Evolutionary conservation across 2,329 filamentous ascomycete species (phyloP).

Genomic region (Fusarium setosum): DNA sequence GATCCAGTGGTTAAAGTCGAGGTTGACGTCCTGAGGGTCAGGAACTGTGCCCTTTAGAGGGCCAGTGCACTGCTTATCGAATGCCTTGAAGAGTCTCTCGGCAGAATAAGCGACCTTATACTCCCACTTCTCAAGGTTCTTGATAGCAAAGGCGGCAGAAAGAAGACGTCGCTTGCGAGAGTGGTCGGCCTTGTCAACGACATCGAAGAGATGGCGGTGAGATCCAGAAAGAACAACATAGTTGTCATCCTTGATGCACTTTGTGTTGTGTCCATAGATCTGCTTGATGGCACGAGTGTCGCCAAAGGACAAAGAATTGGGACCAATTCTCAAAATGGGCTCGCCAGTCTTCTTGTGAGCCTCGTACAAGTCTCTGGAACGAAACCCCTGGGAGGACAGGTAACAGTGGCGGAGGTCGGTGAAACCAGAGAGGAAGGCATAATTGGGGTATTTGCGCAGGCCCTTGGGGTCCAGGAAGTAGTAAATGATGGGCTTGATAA

Average conservation of each 20-base stretch:
- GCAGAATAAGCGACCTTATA: background rate
- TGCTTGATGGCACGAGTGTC: background rate
- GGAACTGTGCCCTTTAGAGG: background rate
- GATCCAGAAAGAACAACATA: background rate
- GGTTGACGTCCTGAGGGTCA: background rate
- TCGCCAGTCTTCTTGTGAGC: background rate
- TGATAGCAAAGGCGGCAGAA: background rate
- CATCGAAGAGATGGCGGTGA: background rate
- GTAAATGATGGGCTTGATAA: background rate
- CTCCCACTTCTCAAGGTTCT: background rate
- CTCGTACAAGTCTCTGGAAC: background rate
- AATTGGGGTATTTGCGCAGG: background rate
- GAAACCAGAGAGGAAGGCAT: background rate
- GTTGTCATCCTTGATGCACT: background rate
- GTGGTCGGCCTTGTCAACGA: background rate
- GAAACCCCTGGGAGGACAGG: background rate
- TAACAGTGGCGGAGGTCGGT: background rate
- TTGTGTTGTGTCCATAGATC: background rate
- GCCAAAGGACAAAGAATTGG: background rate
- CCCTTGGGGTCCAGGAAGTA: background rate
- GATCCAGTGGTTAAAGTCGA: background rate
- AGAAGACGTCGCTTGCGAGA: background rate
- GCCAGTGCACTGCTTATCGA: background rate
- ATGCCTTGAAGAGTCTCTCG: background rate
- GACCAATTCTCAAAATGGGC: background rate